Base-by-base conservation (phyloP, 345 rosid species). In the Populus alba region DNA sequence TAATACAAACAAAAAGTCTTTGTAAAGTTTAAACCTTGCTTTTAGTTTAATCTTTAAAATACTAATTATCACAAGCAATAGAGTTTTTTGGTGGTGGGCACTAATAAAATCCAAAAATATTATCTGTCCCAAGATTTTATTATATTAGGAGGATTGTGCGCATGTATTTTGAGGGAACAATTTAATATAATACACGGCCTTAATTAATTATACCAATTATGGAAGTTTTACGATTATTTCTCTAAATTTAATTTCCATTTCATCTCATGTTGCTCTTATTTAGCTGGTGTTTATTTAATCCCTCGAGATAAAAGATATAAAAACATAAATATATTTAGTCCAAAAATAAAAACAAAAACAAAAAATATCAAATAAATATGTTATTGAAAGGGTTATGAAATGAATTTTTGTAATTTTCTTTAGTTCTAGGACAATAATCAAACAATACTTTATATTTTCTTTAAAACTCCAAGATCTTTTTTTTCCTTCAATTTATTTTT, bases 1-100 rank as follows among this genome's bases (percentile, higher is more conserved):
- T 83, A 78, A 73, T 74, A 53, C 43, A 72, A 76, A 75, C 68
- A 80, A 75, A 76, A 74, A 7, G 51, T 38, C 33, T 38, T 47
- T 38, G n/a, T 17, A 66, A 57, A 35, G 71, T 68, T 68, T 31
- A 55, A 25, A 9, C 11, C 37, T 39, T 78, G 61, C 59, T 53
- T 27, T 22, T 68, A 16, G 25, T 45, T 75, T 23, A 31, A 38
- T 71, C 62, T 68, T 53, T 66, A 12, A 66, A 66, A 13, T 27
- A 29, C 1, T 16, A 4, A 49, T 49, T 6, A 53, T 20, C 3
- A 53, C 20, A 53, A 20, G 59, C 8, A 53, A 6, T 6, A 0
- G 55, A 65, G 38, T 18, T 62, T 55, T 72, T 1, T 31, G 66
- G 22, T 63, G 68, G 53, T 0, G 18, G 63, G 16, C 31, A 23